Evolutionary conservation across 2,329 filamentous ascomycete species (phyloP).

Genomic region (Arthrinium puccinioides): DNA sequence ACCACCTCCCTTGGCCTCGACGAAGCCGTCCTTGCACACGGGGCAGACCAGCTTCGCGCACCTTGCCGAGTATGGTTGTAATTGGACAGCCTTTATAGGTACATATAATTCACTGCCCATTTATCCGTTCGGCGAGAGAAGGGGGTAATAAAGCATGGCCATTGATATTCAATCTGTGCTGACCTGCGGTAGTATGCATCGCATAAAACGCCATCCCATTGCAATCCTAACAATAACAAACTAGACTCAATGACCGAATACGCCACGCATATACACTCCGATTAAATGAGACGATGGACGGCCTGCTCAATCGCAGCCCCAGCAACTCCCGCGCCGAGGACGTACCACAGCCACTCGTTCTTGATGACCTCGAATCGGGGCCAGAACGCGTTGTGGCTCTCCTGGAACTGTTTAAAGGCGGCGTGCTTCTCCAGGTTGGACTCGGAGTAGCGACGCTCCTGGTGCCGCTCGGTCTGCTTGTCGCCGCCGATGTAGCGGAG

Average conservation of each 20-base stretch:
- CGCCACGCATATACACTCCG: neutral
- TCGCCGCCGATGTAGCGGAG: constrained; percentile 51
- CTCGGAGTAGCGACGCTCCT: constrained; percentile 43
- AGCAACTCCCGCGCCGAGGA: constrained; percentile 40
- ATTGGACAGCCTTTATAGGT: too few relatives aligned
- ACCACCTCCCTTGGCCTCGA: too few relatives aligned
- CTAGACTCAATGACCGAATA: neutral
- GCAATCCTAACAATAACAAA: neutral
- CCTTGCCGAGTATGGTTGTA: too few relatives aligned
- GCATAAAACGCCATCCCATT: too few relatives aligned
- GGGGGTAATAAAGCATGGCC: too few relatives aligned
- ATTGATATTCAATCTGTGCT: too few relatives aligned
- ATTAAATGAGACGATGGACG: constrained; percentile 6
- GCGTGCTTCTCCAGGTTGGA: constrained; percentile 42
- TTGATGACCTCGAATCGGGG: constrained; percentile 38
- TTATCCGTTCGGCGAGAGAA: too few relatives aligned
- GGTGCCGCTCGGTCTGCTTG: constrained; percentile 43
- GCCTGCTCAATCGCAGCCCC: constrained; percentile 38
- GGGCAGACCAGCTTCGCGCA: too few relatives aligned
- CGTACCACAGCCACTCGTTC: constrained; percentile 50
- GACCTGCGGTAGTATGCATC: too few relatives aligned
- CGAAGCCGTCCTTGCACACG: too few relatives aligned
- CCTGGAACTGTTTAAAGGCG: constrained; percentile 43
- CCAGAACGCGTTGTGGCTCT: constrained; percentile 55
- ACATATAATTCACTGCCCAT: too few relatives aligned